Evolutionary conservation across 441 rosid genomes (phyloP).

Genomic region (Populus hybrid): DNA sequence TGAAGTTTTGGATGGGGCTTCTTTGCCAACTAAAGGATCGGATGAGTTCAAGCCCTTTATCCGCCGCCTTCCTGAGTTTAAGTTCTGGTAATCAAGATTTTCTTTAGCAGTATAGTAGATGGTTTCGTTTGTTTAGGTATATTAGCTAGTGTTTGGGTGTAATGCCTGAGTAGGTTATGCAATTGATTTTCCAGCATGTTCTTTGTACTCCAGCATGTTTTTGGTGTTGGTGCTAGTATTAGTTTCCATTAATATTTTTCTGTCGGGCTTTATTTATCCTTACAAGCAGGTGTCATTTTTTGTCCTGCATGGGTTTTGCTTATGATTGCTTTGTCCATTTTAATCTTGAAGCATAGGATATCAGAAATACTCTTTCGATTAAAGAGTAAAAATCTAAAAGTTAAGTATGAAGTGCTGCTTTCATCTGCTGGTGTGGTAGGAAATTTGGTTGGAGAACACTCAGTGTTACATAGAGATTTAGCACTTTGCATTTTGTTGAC

Average conservation of each 20-base stretch:
- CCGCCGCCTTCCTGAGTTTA: slow-evolving; percentile 32
- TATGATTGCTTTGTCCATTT: background rate
- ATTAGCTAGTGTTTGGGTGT: background rate
- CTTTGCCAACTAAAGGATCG: slow-evolving; percentile 29
- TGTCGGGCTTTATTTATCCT: background rate
- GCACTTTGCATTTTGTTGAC: background rate
- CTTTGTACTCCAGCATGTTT: background rate
- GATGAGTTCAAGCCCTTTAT: slow-evolving; percentile 33
- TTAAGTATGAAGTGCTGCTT: background rate
- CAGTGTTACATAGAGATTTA: background rate
- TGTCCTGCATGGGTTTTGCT: background rate
- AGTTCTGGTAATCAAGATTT: slow-evolving; percentile 24
- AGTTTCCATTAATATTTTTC: background rate
- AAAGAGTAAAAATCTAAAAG: background rate
- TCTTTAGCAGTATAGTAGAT: background rate
- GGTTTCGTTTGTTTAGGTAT: background rate
- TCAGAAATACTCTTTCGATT: background rate
- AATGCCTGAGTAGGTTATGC: background rate
- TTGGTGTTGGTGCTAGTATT: background rate
- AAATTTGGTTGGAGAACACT: background rate
- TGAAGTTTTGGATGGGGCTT: slow-evolving; percentile 27
- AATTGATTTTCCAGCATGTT: background rate
- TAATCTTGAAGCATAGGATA: background rate
- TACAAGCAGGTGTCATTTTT: background rate
- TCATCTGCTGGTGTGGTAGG: background rate